phyloP scores from a whole-genome alignment of 805 yeast species.

The Metschnikowia drakensbergensis region DNA sequence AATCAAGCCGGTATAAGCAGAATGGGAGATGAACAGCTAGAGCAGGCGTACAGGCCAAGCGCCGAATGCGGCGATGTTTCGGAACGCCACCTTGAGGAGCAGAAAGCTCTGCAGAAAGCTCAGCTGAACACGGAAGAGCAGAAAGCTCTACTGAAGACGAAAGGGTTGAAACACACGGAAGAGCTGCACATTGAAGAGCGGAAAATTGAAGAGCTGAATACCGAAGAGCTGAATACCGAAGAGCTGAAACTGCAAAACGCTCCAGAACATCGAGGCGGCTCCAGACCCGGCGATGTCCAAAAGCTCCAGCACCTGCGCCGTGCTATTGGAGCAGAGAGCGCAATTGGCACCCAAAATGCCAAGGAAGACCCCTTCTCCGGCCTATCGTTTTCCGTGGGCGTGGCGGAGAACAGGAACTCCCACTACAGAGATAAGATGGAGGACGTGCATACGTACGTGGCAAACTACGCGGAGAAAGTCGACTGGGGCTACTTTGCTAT shows the following conservation, averaged over 20 bases:
- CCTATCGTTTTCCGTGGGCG: conserved; percentile 79
- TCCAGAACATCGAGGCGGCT: too few relatives aligned
- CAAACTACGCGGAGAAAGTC: conserved; percentile 83
- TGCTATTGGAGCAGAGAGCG: too few relatives aligned
- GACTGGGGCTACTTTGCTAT: conserved; percentile 96
- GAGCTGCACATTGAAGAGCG: too few relatives aligned
- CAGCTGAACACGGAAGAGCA: too few relatives aligned
- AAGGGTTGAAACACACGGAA: too few relatives aligned
- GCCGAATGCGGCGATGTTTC: background rate
- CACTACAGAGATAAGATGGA: conserved; percentile 89
- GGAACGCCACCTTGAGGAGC: background rate
- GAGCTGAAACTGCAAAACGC: background rate
- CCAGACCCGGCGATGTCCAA: too few relatives aligned
- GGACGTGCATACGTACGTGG: conserved; percentile 90
- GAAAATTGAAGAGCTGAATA: too few relatives aligned
- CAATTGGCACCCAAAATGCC: background rate
- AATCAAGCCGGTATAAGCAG: background rate
- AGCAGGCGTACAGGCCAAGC: background rate
- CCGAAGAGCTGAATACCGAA: too few relatives aligned
- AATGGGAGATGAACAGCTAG: background rate
- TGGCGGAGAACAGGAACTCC: conserved; percentile 82
- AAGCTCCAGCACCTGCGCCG: too few relatives aligned
- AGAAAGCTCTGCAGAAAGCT: too few relatives aligned
- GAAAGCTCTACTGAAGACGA: too few relatives aligned
- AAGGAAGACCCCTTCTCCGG: conserved; percentile 46